Evolutionary conservation across 2,329 filamentous ascomycete genomes (phyloP).

Genomic region (Fulvia fulva): DNA sequence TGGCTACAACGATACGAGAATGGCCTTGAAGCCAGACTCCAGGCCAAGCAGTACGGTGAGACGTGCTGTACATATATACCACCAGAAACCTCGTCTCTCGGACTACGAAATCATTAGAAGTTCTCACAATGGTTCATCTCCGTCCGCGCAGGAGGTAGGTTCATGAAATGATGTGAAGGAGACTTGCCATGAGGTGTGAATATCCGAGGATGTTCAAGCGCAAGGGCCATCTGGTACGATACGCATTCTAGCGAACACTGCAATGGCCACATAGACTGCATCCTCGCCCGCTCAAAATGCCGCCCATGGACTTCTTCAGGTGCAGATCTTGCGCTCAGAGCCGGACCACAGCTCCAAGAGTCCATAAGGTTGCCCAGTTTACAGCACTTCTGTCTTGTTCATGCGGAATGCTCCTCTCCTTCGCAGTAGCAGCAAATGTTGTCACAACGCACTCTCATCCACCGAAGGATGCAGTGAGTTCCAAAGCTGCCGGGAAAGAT

Average conservation of each 20-base stretch:
- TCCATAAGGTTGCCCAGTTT: too few species aligned
- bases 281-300: too few species aligned
- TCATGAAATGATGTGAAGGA: background rate
- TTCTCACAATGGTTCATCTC: too few species aligned
- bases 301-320: background rate
- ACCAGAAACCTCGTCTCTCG: conserved; percentile 2
- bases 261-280: too few species aligned
- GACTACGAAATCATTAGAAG: background rate
- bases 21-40: background rate
- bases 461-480: too few species aligned
- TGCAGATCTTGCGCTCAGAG: background rate
- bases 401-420: background rate
- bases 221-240: background rate
- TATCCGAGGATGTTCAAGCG: background rate
- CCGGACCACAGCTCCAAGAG: background rate
- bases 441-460: background rate
- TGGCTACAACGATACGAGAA: background rate
- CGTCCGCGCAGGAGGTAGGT: too few species aligned
- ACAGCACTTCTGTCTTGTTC: background rate
- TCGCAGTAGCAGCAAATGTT: background rate
- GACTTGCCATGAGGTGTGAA: background rate
- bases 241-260: too few species aligned
- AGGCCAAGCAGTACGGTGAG: background rate
- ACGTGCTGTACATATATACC: conserved; percentile 6
- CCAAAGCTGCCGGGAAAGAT: too few species aligned